Evolutionary conservation across 2,329 filamentous ascomycete species (phyloP).

Genomic region (Clonostachys rosea): DNA sequence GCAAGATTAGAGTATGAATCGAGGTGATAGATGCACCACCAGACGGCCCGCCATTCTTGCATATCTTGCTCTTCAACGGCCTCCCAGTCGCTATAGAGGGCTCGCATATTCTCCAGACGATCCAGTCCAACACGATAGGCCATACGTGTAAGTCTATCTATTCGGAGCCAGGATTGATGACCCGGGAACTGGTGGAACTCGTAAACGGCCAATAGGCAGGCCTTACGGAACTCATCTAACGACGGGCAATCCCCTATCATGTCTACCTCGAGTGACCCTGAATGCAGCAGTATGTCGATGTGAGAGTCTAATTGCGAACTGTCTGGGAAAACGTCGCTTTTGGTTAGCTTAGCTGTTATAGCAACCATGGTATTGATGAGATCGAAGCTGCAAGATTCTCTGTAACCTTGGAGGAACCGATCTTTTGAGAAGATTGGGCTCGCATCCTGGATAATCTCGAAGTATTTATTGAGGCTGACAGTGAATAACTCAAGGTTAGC

Average conservation of each 20-base stretch:
- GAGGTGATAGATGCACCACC: conserved; percentile 10
- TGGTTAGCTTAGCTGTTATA: background rate
- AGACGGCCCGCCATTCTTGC: conserved; percentile 9
- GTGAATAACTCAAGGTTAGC: background rate
- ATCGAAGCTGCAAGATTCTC: background rate
- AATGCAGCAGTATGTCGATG: conserved; percentile 1
- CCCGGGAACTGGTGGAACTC: conserved; percentile 4
- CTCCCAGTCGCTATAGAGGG: background rate
- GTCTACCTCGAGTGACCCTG: background rate
- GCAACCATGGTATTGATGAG: background rate
- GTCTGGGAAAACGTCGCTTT: background rate
- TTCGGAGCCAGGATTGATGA: conserved; percentile 8
- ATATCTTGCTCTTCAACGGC: background rate
- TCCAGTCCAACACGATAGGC: conserved; percentile 7
- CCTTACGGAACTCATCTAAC: background rate
- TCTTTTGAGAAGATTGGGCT: background rate
- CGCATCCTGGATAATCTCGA: background rate
- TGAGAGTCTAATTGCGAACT: background rate
- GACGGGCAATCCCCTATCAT: background rate
- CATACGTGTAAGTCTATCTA: conserved; percentile 5
- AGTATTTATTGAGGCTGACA: background rate
- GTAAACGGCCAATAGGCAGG: conserved; percentile 2
- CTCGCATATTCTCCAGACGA: conserved; percentile 3
- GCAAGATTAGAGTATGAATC: conserved; percentile 9
- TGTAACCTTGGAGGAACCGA: background rate